These are phyloP conservation scores for Hyphochytrium catenoides DNA, from an alignment of 352 stramenopile genomes.

Conservation along the genomic window DNA sequence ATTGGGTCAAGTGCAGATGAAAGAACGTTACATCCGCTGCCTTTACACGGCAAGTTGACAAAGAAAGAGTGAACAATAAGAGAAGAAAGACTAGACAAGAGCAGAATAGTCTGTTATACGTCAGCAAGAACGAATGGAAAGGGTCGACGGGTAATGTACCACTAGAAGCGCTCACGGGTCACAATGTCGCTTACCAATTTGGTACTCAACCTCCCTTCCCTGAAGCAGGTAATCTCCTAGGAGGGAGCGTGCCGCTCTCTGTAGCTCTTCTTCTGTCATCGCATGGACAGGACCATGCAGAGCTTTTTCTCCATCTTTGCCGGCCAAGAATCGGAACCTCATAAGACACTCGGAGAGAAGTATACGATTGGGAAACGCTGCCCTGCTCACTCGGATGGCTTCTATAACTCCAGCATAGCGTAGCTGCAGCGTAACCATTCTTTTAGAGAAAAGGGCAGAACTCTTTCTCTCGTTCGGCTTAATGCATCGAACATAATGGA, in stretches of 20 bases:
- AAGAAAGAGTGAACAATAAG: no score
- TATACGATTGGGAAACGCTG: slow-evolving; percentile 92
- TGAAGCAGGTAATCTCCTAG: slow-evolving; percentile 30
- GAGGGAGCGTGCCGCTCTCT: slow-evolving; percentile 19
- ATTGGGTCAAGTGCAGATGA: no score
- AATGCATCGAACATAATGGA: slow-evolving; percentile 96
- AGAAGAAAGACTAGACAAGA: no score
- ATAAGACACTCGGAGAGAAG: slow-evolving; percentile 60
- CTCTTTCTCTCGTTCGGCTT: slow-evolving; percentile 95
- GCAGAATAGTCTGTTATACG: no score
- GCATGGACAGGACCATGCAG: background rate
- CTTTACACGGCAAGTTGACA: no score
- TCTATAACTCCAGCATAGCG: slow-evolving; percentile 94
- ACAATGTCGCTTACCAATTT: no score
- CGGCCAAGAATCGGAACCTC: slow-evolving; percentile 38
- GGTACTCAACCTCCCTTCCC: slow-evolving; percentile 31
- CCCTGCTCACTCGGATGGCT: slow-evolving; percentile 87
- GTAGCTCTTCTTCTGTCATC: slow-evolving; percentile 17
- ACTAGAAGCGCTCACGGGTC: no score
- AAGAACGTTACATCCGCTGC: no score
- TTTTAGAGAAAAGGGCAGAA: slow-evolving; percentile 50
- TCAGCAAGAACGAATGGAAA: no score
- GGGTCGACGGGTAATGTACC: no score
- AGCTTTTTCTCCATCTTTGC: background rate
- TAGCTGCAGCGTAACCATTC: slow-evolving; percentile 82